Evolutionary conservation across 1,284 basidiomycete species (phyloP).

Genomic region (Rhodotorula mucilaginosa): DNA sequence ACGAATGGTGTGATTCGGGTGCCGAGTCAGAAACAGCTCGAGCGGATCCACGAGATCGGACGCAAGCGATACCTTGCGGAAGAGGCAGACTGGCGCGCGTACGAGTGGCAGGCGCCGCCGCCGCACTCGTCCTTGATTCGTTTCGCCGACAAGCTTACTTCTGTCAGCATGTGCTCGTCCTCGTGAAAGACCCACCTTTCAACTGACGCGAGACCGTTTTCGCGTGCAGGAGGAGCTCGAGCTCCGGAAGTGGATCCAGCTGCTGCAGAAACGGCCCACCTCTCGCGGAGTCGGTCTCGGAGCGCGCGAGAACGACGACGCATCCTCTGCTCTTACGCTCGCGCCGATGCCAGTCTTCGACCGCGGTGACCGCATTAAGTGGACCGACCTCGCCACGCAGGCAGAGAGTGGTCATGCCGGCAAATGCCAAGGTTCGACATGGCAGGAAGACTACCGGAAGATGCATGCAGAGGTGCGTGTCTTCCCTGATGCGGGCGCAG

Average conservation of each 20-base stretch:
- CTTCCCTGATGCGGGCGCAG: not conserved
- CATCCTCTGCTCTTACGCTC: not conserved
- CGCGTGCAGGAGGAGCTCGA: not conserved
- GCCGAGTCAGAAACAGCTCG: conserved; percentile 18
- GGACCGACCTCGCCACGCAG: conserved; percentile 13
- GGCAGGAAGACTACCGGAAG: conserved; percentile 17
- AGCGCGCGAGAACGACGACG: not conserved
- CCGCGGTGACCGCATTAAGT: conserved; percentile 21
- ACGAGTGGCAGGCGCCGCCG: conserved; percentile 24
- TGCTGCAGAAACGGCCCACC: conserved; percentile 3
- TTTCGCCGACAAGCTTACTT: conserved; percentile 10
- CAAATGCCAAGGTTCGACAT: conserved; percentile 22
- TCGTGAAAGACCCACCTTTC: no score
- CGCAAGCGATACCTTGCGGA: conserved; percentile 15
- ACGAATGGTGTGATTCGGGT: conserved; percentile 23
- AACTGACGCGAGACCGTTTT: conserved; percentile 2
- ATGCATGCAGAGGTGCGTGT: conserved; percentile 18
- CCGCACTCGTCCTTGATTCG: conserved; percentile 5
- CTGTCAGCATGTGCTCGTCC: not conserved
- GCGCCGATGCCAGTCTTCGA: conserved; percentile 13
- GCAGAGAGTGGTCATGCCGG: conserved; percentile 21
- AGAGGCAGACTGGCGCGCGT: conserved; percentile 16
- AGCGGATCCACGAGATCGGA: conserved; percentile 12
- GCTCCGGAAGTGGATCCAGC: conserved; percentile 24
- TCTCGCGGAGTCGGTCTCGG: conserved; percentile 18